Conservation (phyloP, 805 yeast genomes). For the Cyberlindnera xylosilytica region DNA sequence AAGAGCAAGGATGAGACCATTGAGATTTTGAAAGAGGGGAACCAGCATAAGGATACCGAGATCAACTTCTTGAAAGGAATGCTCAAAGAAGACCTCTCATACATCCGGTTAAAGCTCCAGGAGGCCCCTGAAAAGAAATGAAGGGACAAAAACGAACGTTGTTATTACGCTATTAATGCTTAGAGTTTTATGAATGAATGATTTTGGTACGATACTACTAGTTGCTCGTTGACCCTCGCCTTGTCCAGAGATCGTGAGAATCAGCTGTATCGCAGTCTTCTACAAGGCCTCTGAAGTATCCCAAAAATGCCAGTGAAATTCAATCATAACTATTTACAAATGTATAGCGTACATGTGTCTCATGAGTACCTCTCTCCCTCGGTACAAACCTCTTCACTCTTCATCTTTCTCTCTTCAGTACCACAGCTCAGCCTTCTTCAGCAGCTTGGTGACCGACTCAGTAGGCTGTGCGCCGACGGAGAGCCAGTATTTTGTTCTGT, state of each 20-base stretch:
- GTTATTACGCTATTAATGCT: not conserved
- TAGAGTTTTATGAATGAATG: not conserved
- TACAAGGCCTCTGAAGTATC: too few species aligned
- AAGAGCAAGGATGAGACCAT: conserved; percentile 3
- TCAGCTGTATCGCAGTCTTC: too few species aligned
- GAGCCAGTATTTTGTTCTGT: conserved; percentile 91
- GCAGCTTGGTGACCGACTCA: conserved; percentile 69
- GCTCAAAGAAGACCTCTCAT: conserved; percentile 26
- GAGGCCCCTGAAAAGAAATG: conserved; percentile 6
- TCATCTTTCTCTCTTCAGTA: conserved; percentile 6
- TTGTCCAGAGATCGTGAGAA: too few species aligned
- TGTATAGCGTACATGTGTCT: conserved; percentile 1
- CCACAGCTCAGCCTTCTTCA: conserved; percentile 73
- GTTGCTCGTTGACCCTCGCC: too few species aligned
- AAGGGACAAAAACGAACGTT: not conserved
- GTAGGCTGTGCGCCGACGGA: conserved; percentile 97
- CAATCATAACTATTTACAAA: conserved; percentile 1
- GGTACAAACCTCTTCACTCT: not conserved
- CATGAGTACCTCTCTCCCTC: not conserved
- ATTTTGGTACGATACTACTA: too few species aligned
- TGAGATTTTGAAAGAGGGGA: conserved; percentile 7
- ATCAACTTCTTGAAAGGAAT: conserved; percentile 22
- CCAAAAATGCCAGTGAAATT: not conserved
- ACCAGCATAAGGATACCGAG: conserved; percentile 20
- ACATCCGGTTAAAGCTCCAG: conserved; percentile 21